Evolutionary conservation across 2,329 filamentous ascomycete species (phyloP), one percentile per base, ranked within the genome.

Genomic region (Cladophialophora yegresii): DNA sequence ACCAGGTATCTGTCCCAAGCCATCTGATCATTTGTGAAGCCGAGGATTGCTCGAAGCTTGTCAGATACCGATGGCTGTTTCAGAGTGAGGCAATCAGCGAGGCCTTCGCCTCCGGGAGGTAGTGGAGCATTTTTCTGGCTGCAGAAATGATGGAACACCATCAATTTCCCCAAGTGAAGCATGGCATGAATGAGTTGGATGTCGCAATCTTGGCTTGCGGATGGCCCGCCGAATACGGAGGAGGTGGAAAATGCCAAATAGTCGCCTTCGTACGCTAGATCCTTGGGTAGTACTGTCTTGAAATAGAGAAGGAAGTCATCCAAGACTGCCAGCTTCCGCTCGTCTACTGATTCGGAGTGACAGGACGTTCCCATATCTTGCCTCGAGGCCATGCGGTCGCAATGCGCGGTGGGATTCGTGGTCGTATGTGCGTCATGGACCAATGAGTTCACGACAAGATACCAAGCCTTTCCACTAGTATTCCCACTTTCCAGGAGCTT

Each of bases 401-500:
- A 47, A 54, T 54, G 49, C 8, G 50, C 49, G 28, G 58, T 54
- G 7, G 58, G 58, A 45, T 54, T 54, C 7, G 58, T 32, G 2
- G 45, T 54, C 9, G 43, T 49, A 3, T 55, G 59, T 20, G 36
- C 59, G 47, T 61, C 59, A 51, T 43, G 59, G 3, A 61, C 28
- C 26, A 61, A 40, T 4, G 59, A 61, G 13, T 32, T 56, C 33
- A 55, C 20, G 26, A 61, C 40, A 55, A 55, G 51, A 7, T 47
- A 54, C 59, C 59, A 61, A 13, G 59, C 59, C 16, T 47, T 36
- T 4, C 51, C 50, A 36, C 32, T 36, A 4, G 26, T 20, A 45
- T 61, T 61, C 22, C 51, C 59, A n/a, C 51, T 43, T 54, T 61
- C 51, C 13, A 43, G 23, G 9, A 61, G 51, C 36, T 55, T 61